Conservation (phyloP, 768 basidiomycete species). For the Pulveroboletus frians region DNA sequence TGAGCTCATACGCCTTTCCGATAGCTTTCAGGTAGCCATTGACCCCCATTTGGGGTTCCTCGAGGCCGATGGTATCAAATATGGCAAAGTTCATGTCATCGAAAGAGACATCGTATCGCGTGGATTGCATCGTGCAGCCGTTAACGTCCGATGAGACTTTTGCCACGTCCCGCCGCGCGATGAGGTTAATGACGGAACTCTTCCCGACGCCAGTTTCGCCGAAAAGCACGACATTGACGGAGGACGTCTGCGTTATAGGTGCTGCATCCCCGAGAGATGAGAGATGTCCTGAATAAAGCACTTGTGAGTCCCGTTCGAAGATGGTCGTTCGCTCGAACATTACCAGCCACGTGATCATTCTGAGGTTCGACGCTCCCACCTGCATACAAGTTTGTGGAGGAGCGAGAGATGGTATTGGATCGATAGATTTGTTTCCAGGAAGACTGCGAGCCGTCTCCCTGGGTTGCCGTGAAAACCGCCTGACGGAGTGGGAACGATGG, state of each 20-base stretch:
- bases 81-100: conserved; percentile 17
- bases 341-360: conserved; percentile 2
- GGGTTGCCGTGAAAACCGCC: neutral
- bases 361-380: neutral
- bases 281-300: neutral
- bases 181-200: conserved; percentile 29
- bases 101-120: conserved; percentile 25
- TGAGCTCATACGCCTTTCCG: conserved; percentile 29
- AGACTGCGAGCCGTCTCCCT: neutral
- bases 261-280: neutral
- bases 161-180: conserved; percentile 21
- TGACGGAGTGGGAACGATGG: neutral
- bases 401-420: neutral
- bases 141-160: conserved; percentile 24
- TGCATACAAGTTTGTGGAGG: conserved; percentile 1
- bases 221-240: conserved; percentile 37
- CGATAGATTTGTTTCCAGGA: neutral
- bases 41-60: conserved; percentile 28
- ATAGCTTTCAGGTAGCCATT: conserved; percentile 26
- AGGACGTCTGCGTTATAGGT: neutral
- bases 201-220: conserved; percentile 38
- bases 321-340: neutral
- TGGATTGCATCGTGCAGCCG: conserved; percentile 35
- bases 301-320: conserved; percentile 5
- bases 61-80: conserved; percentile 35